Evolutionary conservation across 352 stramenopile species (phyloP), one percentile per base, ranked within the genome.

Genomic region (Pythium sukuiense): DNA sequence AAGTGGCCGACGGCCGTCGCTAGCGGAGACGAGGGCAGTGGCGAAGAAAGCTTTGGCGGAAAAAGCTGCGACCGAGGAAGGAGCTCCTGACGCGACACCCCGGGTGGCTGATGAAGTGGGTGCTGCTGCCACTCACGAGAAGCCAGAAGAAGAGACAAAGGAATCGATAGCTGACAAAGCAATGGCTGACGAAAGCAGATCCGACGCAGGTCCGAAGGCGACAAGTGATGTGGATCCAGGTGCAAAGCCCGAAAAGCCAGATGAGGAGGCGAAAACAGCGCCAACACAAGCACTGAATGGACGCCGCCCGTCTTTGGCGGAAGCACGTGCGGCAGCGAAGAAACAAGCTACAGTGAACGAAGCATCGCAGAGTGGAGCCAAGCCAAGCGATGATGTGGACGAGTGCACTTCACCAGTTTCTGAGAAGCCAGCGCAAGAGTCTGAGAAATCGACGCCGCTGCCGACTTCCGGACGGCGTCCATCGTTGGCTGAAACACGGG

Each of bases 21-120:
- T 71, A 37, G 65, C 65, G 6, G 57, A 65, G 11, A 58, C 65
- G 9, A 60, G 46, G 8, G 65, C 65, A 14, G 65, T 58, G n/a
- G 62, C 45, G 2, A 69, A 66, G 48, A 54, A 57, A 43, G 54
- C 54, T 18, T 26, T 56, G 18, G 27, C 26, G 6, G 50, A 30
- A 4, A 63, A 41, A 63, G 52, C 18, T 9, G 18, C 16, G 16
- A n/a, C 46, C 32, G 32, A n/a, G 6, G 26, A 39, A 49, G 29
- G 29, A 33, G 32, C 32, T 18, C 16, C 30, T 8, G 54, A 20
- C n/a, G 54, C 14, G 49, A 20, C 16, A 59, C 12, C 18, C 3
- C 30, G 18, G 4, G 30, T 16, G 33, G 7, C 32, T 20, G 18
- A 4, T n/a, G 20, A 59, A 33, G 11, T 14, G 8, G 7, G 14